Evolutionary conservation across 306 rosid species (phyloP).

Genomic region (Lathyrus aphaca): DNA sequence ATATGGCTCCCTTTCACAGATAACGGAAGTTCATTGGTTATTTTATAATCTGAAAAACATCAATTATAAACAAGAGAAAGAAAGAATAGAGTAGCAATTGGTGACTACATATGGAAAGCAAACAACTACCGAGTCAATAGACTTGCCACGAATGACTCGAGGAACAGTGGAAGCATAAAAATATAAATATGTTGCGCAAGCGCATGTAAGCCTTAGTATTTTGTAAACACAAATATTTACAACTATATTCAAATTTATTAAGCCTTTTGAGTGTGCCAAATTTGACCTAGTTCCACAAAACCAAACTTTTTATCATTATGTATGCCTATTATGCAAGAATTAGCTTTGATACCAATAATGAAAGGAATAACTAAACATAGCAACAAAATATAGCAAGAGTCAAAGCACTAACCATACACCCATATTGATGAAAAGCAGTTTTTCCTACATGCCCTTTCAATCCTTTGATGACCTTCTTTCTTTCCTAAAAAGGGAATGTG

Average conservation of each 20-base stretch:
- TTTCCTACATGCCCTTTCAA: slow-evolving; percentile 69
- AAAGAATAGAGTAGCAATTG: slow-evolving; percentile 17
- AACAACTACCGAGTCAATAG: slow-evolving; percentile 1
- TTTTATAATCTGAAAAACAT: neutral
- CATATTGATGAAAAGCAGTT: slow-evolving; percentile 78
- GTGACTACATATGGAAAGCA: slow-evolving; percentile 14
- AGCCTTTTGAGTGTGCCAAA: neutral
- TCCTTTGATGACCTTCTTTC: slow-evolving; percentile 96
- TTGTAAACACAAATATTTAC: slow-evolving; percentile 17
- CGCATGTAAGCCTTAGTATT: neutral
- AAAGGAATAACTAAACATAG: slow-evolving; percentile 28
- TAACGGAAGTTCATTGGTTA: neutral
- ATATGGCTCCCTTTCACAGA: slow-evolving; percentile 8
- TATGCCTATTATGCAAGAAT: slow-evolving; percentile 4
- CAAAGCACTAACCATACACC: slow-evolving; percentile 70
- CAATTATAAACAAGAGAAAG: slow-evolving; percentile 7
- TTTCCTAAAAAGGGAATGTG: slow-evolving; percentile 62
- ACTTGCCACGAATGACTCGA: slow-evolving; percentile 14
- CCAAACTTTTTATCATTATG: neutral
- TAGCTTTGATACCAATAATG: slow-evolving; percentile 10
- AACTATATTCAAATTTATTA: slow-evolving; percentile 20
- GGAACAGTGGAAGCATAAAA: slow-evolving; percentile 10
- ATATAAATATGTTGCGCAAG: slow-evolving; percentile 15
- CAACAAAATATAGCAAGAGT: slow-evolving; percentile 29
- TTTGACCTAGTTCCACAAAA: slow-evolving; percentile 11